Conservation (phyloP, 2,329 filamentous ascomycete species). For the Calonectria crousiana region DNA sequence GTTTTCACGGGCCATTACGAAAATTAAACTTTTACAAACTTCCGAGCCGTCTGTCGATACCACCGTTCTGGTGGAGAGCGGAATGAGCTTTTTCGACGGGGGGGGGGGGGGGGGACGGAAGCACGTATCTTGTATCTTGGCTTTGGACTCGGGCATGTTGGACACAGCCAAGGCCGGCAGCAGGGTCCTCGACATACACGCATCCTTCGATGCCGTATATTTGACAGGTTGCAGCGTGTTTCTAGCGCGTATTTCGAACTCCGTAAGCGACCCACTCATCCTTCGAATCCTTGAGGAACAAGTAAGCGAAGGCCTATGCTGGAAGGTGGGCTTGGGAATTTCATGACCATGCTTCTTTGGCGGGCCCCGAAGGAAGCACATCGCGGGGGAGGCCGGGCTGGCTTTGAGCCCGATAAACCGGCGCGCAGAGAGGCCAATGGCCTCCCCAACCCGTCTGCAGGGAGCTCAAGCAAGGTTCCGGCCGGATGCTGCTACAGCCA, state of each 20-base stretch:
- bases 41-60: background rate
- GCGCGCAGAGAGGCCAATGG: background rate
- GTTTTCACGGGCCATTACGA: conserved; percentile 2
- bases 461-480: background rate
- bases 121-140: background rate
- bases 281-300: background rate
- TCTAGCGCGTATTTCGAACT: background rate
- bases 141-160: background rate
- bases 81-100: background rate
- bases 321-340: background rate
- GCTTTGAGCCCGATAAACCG: background rate
- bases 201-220: background rate
- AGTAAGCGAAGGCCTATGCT: background rate
- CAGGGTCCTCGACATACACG: background rate
- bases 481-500: background rate
- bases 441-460: background rate
- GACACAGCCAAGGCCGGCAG: background rate
- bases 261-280: background rate
- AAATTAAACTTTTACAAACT: background rate
- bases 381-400: background rate
- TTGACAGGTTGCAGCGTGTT: background rate
- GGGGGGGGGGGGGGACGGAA: background rate
- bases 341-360: background rate
- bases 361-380: background rate
- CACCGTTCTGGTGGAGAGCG: background rate